Evolutionary conservation across 805 yeast species (phyloP), one percentile per base, ranked within the genome.

Genomic region (Lachancea fermentati): DNA sequence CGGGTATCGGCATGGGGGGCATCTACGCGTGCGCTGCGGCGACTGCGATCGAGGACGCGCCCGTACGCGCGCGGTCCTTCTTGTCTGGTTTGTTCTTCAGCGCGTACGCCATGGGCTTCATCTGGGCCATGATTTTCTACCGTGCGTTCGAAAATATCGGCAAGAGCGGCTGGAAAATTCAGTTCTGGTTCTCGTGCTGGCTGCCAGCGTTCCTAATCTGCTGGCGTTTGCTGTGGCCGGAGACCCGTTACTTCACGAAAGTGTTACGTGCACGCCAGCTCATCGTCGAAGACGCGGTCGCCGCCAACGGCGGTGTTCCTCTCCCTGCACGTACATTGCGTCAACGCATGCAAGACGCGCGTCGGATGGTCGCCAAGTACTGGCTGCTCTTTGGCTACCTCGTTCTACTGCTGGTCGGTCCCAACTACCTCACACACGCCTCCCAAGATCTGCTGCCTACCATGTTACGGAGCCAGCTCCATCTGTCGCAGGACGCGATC

Each of bases 361-460:
- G 62, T 36, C 44, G 41, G 33, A 68, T 72, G 1, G 34, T 75
- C 39, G 68, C 59, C 49, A 57, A 62, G 18, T 76, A 82, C 56
- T 82, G 87, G 88, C 68, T 80, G 37, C 63, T 76, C 45, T 65
- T 77, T 45, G 52, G 73, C 33, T 82, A 79, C 58, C 60, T 75
- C 47, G 73, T 83, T 30, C 54, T 81, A 9, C 62, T 79, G 56
- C 73, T 81, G 80, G 71, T 83, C 14, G 84, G 81, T 14, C 76
- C 79, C 68, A 81, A 81, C 61, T 82, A 80, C 64, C 72, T 75
- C 65, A 73, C 85, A 6, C 91, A 82, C 50, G 86, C 85, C 1
- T 76, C 86, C 4, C 88, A 82, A 62, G 91, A 82, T 58, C 63
- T 82, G 54, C 79, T 72, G 59, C 85, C 87, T 29, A 78, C 85